A percentile compares a stretch with the other conserved stretches of the same genome.
These are phyloP conservation scores for Tetracentron sinense DNA, from an alignment of 164 flowering plant genomes.

Conservation along the genomic window DNA sequence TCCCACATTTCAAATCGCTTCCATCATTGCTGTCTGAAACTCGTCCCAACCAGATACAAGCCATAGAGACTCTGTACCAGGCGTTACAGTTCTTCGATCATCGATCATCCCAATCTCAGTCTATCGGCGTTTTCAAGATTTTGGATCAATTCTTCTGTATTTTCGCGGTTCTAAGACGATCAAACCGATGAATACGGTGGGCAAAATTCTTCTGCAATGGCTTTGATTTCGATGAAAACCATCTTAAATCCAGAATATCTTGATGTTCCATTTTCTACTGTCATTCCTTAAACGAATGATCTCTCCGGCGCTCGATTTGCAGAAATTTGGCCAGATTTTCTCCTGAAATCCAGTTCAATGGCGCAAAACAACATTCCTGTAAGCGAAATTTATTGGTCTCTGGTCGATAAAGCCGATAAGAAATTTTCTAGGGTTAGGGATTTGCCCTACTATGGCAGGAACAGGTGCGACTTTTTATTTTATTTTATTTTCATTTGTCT, in stretches of 20 bases:
- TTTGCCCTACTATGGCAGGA: constrained; percentile 68
- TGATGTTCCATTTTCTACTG: not conserved
- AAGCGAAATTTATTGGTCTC: constrained; percentile 71
- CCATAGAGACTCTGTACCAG: no score
- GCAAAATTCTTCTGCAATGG: not conserved
- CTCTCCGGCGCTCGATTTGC: not conserved
- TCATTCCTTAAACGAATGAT: not conserved
- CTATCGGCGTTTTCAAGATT: not conserved
- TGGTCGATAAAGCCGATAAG: constrained; percentile 82
- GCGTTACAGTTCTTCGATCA: not conserved
- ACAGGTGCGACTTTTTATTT: constrained; percentile 33
- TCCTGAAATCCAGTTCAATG: constrained; percentile 6
- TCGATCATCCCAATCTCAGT: not conserved
- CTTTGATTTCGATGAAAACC: not conserved
- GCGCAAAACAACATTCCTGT: constrained; percentile 49
- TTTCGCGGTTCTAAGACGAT: not conserved
- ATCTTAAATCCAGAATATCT: not conserved
- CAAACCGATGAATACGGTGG: not conserved
- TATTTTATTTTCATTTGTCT: not conserved
- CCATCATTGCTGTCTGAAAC: no score
- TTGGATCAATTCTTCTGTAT: not conserved
- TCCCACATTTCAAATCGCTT: no score
- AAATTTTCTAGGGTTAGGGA: constrained; percentile 88
- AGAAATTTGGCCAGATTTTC: not conserved
- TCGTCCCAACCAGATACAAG: no score